Conservation (phyloP, 129 eudicot genomes). For the Lactuca saligna region DNA sequence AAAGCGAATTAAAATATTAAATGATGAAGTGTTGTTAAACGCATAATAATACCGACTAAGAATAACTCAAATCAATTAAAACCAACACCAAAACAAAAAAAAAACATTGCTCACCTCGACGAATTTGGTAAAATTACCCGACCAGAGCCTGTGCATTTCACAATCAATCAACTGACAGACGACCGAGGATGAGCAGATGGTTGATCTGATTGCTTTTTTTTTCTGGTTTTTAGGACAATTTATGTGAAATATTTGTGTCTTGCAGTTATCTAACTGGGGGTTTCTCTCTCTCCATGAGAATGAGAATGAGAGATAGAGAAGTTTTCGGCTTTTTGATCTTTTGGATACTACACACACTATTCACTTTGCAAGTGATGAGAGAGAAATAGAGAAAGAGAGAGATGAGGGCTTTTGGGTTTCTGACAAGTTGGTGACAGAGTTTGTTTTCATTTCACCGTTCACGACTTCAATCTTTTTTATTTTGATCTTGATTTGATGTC, state of each 20-base stretch:
- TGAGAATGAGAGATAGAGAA: constrained; percentile 10
- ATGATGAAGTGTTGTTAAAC: not conserved
- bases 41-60: constrained; percentile 6
- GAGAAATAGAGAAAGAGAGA: not conserved
- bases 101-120: constrained; percentile 19
- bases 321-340: constrained; percentile 31
- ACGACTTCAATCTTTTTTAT: not conserved
- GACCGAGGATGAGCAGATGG: constrained; percentile 15
- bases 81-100: not conserved
- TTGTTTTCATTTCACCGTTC: constrained; percentile 22
- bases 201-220: constrained; percentile 27
- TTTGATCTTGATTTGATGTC: constrained; percentile 19
- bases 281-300: constrained; percentile 18
- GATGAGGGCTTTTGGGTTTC: constrained; percentile 23
- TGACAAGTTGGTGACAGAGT: constrained; percentile 35
- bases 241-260: not conserved
- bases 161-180: constrained; percentile 26
- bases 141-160: constrained; percentile 27
- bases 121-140: not conserved
- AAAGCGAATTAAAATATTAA: not conserved
- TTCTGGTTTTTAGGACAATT: constrained; percentile 8
- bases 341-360: constrained; percentile 24
- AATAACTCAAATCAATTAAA: not conserved
- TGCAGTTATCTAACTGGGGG: constrained; percentile 18
- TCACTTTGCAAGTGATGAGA: constrained; percentile 17